Evolutionary conservation across 2,329 filamentous ascomycete genomes (phyloP).

Genomic region (Colletotrichum musicola): DNA sequence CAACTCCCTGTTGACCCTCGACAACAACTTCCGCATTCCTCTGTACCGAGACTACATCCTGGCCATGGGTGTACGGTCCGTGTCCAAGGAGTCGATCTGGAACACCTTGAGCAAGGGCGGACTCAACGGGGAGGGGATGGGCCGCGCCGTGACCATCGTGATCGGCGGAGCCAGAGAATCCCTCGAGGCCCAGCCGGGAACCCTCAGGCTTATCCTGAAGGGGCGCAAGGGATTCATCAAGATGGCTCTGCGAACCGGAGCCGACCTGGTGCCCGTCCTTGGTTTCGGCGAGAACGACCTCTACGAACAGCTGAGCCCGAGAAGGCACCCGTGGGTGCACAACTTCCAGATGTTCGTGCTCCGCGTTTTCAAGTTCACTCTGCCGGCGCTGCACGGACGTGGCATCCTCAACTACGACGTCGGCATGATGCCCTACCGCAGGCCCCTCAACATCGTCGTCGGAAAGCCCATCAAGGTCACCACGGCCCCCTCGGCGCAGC

Average conservation of each 20-base stretch:
- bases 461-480: constrained; percentile 83
- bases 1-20: constrained; percentile 93
- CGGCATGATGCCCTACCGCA: constrained; percentile 92
- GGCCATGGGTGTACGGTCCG: constrained; percentile 86
- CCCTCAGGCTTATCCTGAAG: constrained; percentile 81
- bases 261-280: constrained; percentile 91
- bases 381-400: constrained; percentile 89
- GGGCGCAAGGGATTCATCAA: constrained; percentile 94
- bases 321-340: constrained; percentile 83
- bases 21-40: constrained; percentile 93
- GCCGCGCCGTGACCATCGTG: constrained; percentile 96
- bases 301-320: constrained; percentile 88
- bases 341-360: constrained; percentile 87
- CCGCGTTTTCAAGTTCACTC: constrained; percentile 88
- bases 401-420: constrained; percentile 99
- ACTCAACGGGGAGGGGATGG: constrained; percentile 83
- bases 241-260: constrained; percentile 90
- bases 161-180: constrained; percentile 93
- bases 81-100: constrained; percentile 91
- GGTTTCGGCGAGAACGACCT: constrained; percentile 96
- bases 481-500: constrained; percentile 68
- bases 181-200: constrained; percentile 85
- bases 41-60: constrained; percentile 96
- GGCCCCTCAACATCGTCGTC: constrained; percentile 89
- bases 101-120: constrained; percentile 88